Conservation (phyloP, 345 rosid species). For the Nasturtium officinale region DNA sequence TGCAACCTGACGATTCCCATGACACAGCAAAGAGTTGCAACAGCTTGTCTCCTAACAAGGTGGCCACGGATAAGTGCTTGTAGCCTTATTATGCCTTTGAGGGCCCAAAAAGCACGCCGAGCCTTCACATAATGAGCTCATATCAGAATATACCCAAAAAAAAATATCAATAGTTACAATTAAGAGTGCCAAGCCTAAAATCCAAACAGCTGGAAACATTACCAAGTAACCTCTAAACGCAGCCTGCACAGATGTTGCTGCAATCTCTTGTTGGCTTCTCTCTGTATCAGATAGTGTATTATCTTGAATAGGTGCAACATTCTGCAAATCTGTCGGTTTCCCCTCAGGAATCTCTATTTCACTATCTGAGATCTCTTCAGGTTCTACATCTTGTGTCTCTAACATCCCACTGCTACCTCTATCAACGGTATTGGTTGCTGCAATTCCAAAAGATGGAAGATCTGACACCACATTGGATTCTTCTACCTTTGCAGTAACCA, state of each 20-base stretch:
- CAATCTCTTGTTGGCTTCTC: slow-evolving; percentile 57
- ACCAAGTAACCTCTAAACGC: slow-evolving; percentile 96
- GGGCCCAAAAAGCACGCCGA: slow-evolving; percentile 89
- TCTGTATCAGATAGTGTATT: slow-evolving; percentile 52
- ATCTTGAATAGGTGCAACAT: slow-evolving; percentile 22
- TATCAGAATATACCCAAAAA: slow-evolving; percentile 33
- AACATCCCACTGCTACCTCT: slow-evolving; percentile 46
- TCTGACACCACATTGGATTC: slow-evolving; percentile 54
- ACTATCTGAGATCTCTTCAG: slow-evolving; percentile 48
- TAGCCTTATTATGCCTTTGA: slow-evolving; percentile 95
- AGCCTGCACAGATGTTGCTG: slow-evolving; percentile 92
- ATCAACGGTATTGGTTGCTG: slow-evolving; percentile 33
- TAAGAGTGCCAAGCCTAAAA: slow-evolving; percentile 19
- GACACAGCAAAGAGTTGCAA: slow-evolving; percentile 71
- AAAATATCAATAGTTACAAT: neutral
- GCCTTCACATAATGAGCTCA: slow-evolving; percentile 61
- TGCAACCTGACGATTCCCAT: slow-evolving; percentile 88
- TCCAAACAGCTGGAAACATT: slow-evolving; percentile 39
- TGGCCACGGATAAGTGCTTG: slow-evolving; percentile 98
- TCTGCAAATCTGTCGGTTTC: slow-evolving; percentile 47
- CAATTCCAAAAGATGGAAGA: slow-evolving; percentile 50
- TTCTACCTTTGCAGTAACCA: slow-evolving; percentile 58
- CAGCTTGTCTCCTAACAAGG: slow-evolving; percentile 90
- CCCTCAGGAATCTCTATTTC: slow-evolving; percentile 41
- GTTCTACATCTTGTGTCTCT: slow-evolving; percentile 52